phyloP scores from a whole-genome alignment of 805 yeast genomes.

The Wickerhamomyces canadensis region DNA sequence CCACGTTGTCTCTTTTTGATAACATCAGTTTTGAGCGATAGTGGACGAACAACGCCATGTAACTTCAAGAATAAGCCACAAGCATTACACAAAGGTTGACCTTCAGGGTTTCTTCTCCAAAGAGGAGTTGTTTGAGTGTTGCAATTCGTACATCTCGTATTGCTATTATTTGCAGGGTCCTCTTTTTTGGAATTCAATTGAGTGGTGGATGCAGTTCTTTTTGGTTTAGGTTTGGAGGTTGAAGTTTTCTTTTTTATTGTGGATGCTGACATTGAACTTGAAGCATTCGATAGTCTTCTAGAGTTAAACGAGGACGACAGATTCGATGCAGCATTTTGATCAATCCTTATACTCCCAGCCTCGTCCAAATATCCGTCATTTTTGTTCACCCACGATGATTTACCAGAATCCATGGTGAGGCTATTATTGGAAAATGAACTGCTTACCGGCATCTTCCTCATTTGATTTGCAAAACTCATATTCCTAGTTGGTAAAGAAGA shows the following conservation, averaged over 20 bases:
- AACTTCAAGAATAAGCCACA: slow-evolving; percentile 90
- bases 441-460: slow-evolving; percentile 15
- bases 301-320: slow-evolving; percentile 18
- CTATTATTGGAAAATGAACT: slow-evolving; percentile 12
- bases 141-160: slow-evolving; percentile 71
- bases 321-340: not conserved
- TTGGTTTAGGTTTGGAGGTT: slow-evolving; percentile 17
- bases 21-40: slow-evolving; percentile 86
- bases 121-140: slow-evolving; percentile 89
- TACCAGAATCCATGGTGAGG: slow-evolving; percentile 2
- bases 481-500: slow-evolving; percentile 4
- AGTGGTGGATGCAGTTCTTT: slow-evolving; percentile 18
- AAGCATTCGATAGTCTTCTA: slow-evolving; percentile 12
- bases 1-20: slow-evolving; percentile 85
- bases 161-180: slow-evolving; percentile 13
- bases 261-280: slow-evolving; percentile 7
- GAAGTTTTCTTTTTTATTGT: slow-evolving; percentile 20
- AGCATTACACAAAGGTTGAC: slow-evolving; percentile 91
- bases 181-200: slow-evolving; percentile 9
- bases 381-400: not conserved
- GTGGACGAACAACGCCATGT: slow-evolving; percentile 93
- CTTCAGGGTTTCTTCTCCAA: slow-evolving; percentile 92
- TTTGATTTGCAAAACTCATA: slow-evolving; percentile 19
- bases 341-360: no score
- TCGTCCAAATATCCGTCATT: not conserved